Evolutionary conservation across 495 filamentous ascomycete genomes (phyloP), one percentile per base, ranked within the genome.

Genomic region (Bathelium albidoporum): DNA sequence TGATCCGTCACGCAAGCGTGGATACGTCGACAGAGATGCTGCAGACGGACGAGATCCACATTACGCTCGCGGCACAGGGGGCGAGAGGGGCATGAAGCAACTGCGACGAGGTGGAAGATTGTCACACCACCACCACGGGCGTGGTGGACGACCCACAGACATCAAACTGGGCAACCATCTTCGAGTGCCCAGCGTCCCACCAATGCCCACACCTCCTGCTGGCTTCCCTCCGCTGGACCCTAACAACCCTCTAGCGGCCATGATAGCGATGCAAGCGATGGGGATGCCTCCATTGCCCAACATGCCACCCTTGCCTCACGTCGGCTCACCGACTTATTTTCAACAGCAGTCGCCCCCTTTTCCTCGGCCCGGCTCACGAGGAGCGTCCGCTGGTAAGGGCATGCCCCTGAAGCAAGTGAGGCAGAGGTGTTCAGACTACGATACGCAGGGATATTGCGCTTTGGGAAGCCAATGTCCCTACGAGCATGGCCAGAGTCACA

Each of bases 371-470:
- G 22, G 60, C 29, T 62, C 62, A 64, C 68, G 49, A 68, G 26
- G 36, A 16, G 32, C 63, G 36, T 63, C 67, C 10, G 26, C 18
- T 9, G 16, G 31, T 12, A 60, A 60, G 67, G 69, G 31, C 52
- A 64, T 9, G 20, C 68, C 65, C 20, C 73, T 70, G 63, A 77
- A 73, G 70, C 77, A 78, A 63, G 64, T 39, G 79, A 78, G 76
- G 10, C 74, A 85, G 70, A 80, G 87, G 63, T 97, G 93, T 70
- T 84, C 85, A 49, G 91, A 96, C 72, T 97, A 91, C 71, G 92
- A 97, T 65, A 84, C 81, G 1, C 90, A 91, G 67, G 94, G 94
- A 0, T 95, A 87, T 66, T 97, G 93, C 69, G 83, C 88, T 34
- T 74, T 87, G 58, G 91, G 90, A 1, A 81, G 80, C 62, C 84